phyloP scores from a whole-genome alignment of 257 asterid species.

The Jacaranda mimosifolia region DNA sequence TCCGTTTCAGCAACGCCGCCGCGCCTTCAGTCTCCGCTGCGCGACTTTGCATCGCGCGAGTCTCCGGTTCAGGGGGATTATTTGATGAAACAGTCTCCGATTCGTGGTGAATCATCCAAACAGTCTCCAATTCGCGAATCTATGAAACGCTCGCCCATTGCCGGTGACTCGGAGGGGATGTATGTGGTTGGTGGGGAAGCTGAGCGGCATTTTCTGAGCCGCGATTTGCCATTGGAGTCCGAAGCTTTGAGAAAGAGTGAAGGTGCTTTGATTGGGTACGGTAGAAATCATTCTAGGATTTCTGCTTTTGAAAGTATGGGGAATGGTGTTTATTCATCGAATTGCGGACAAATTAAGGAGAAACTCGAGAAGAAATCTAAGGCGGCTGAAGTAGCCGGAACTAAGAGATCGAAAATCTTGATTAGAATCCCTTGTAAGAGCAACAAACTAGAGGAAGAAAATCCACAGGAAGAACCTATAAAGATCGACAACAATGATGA shows the following conservation, averaged over 20 bases:
- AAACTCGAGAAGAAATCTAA: slow-evolving; percentile 38
- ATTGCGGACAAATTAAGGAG: slow-evolving; percentile 22
- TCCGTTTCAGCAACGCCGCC: slow-evolving; percentile 30
- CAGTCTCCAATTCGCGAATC: slow-evolving; percentile 23
- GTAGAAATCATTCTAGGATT: slow-evolving; percentile 28
- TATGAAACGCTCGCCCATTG: not conserved
- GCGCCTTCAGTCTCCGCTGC: slow-evolving; percentile 30
- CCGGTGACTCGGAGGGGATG: slow-evolving; percentile 19
- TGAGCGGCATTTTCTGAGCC: not conserved
- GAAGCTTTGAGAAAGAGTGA: slow-evolving; percentile 31
- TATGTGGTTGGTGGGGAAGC: not conserved
- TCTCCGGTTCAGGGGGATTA: slow-evolving; percentile 29
- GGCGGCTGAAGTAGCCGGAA: slow-evolving; percentile 21
- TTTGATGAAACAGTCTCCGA: slow-evolving; percentile 29
- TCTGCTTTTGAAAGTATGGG: slow-evolving; percentile 13
- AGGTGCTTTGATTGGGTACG: slow-evolving; percentile 25
- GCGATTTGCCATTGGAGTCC: slow-evolving; percentile 33
- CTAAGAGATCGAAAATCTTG: slow-evolving; percentile 44
- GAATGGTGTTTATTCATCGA: slow-evolving; percentile 30
- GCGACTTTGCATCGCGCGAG: slow-evolving; percentile 21
- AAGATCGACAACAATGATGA: slow-evolving; percentile 23
- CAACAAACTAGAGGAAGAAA: slow-evolving; percentile 27
- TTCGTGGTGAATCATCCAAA: slow-evolving; percentile 31
- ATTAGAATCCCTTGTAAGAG: slow-evolving; percentile 40
- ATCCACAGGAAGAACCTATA: slow-evolving; percentile 22